Evolutionary conservation across 1,139 yeast species (phyloP).

Genomic region (Suhomyces kunorum): DNA sequence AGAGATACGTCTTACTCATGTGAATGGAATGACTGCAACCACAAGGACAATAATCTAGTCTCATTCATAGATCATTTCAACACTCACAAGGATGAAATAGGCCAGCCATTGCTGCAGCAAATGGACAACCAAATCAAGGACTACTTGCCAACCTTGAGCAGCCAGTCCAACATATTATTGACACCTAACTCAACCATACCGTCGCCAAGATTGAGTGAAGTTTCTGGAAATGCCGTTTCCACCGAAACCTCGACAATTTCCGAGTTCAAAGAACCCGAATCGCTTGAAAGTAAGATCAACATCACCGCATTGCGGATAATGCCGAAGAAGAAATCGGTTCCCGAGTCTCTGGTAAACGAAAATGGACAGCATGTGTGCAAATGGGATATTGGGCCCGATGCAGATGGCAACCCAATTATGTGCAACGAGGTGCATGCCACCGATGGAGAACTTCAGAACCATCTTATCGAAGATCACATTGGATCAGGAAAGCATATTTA

Average conservation of each 20-base stretch:
- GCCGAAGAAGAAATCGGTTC: constrained; percentile 26
- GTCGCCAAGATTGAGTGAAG: constrained; percentile 7
- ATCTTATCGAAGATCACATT: constrained; percentile 65
- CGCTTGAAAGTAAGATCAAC: constrained; percentile 17
- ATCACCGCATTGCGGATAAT: constrained; percentile 39
- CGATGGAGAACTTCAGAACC: constrained; percentile 67
- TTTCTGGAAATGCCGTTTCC: not conserved
- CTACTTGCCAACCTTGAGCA: constrained; percentile 12
- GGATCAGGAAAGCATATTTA: constrained; percentile 74
- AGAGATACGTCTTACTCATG: constrained; percentile 43
- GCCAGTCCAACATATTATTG: constrained; percentile 14
- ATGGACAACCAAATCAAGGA: not conserved
- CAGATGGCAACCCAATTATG: constrained; percentile 31
- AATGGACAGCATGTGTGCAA: constrained; percentile 41
- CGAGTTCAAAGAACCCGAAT: not conserved
- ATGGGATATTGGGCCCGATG: constrained; percentile 45
- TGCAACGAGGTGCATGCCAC: constrained; percentile 54
- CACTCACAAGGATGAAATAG: constrained; percentile 39
- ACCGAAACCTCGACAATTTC: not conserved
- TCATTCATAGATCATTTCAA: constrained; percentile 62
- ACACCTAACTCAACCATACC: constrained; percentile 19
- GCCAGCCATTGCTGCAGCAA: constrained; percentile 2
- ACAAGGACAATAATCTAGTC: constrained; percentile 51
- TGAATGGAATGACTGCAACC: constrained; percentile 74
- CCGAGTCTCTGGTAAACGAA: constrained; percentile 1